Evolutionary conservation across 2,329 filamentous ascomycete genomes (phyloP).

Genomic region (Colletotrichum orchidophilum): DNA sequence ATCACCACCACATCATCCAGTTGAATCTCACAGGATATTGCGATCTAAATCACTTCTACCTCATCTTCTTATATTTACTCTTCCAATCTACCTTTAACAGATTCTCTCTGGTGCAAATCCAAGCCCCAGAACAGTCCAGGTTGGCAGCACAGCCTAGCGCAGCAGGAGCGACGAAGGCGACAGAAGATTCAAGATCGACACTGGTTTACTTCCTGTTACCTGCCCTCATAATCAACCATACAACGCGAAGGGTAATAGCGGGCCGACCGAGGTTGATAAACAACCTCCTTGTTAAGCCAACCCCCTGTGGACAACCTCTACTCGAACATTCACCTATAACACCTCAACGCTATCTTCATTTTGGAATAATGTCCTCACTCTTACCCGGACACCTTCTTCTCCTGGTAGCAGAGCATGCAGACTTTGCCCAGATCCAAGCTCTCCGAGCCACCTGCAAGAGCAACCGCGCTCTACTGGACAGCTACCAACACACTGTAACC

Average conservation of each 20-base stretch:
- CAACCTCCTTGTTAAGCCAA: neutral
- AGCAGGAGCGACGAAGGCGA: neutral
- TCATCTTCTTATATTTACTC: neutral
- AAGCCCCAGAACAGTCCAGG: neutral
- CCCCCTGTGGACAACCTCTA: no score
- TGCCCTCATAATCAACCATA: neutral
- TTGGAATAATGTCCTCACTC: slow-evolving; percentile 26
- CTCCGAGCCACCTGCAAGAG: slow-evolving; percentile 25
- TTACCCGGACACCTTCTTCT: slow-evolving; percentile 25
- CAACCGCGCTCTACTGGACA: slow-evolving; percentile 26
- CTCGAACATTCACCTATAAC: neutral
- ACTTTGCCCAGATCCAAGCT: slow-evolving; percentile 23
- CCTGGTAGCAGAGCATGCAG: slow-evolving; percentile 20
- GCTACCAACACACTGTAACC: slow-evolving; percentile 31
- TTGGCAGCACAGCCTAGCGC: neutral
- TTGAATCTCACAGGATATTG: neutral
- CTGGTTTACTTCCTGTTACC: neutral
- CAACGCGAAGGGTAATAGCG: neutral
- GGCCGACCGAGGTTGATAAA: neutral
- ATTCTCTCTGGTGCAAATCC: neutral
- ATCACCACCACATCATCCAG: neutral
- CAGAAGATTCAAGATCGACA: neutral
- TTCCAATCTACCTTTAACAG: neutral
- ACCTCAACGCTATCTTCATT: neutral
- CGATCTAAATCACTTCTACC: neutral